Percentiles rank a stretch among this genome's conserved stretches.
phyloP scores from a whole-genome alignment of 1,284 basidiomycete genomes.

The Ganoderma sp. region DNA sequence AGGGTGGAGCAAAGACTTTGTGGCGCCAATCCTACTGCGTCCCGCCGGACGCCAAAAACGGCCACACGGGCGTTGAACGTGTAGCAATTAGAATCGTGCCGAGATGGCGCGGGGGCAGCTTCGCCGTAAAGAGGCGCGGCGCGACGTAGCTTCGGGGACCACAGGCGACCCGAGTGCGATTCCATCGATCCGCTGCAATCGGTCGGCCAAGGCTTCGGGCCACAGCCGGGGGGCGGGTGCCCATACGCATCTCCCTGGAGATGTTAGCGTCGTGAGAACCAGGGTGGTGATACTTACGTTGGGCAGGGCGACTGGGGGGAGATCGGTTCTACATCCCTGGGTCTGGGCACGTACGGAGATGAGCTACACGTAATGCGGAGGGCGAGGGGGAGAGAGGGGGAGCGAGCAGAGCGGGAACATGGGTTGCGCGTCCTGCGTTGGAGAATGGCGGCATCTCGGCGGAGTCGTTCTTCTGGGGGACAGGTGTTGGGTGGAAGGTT shows the following conservation, averaged over 20 bases:
- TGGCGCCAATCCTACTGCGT: background rate
- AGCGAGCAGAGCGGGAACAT: background rate
- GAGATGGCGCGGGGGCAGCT: background rate
- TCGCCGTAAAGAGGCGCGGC: background rate
- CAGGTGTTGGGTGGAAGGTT: background rate
- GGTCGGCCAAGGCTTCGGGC: conserved; percentile 10
- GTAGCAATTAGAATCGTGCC: background rate
- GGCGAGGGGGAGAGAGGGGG: background rate
- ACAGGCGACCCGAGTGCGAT: conserved; percentile 11
- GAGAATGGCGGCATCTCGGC: background rate
- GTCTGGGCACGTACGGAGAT: background rate
- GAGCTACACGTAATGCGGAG: conserved; percentile 2
- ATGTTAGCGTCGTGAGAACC: conserved; percentile 2
- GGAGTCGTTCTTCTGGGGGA: background rate
- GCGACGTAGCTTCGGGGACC: background rate
- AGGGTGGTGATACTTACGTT: conserved; percentile 1
- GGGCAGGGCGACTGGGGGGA: background rate
- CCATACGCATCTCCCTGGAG: background rate
- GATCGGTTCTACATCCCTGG: conserved; percentile 4
- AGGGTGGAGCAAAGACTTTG: background rate
- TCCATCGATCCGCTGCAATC: conserved; percentile 33
- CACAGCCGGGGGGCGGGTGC: background rate
- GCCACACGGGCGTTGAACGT: background rate
- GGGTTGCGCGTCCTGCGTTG: background rate
- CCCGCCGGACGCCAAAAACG: background rate